Percentiles rank a stretch among this genome's conserved stretches.
phyloP scores from a whole-genome alignment of 2,329 filamentous ascomycete species.

The Aspergillus uvarum region DNA sequence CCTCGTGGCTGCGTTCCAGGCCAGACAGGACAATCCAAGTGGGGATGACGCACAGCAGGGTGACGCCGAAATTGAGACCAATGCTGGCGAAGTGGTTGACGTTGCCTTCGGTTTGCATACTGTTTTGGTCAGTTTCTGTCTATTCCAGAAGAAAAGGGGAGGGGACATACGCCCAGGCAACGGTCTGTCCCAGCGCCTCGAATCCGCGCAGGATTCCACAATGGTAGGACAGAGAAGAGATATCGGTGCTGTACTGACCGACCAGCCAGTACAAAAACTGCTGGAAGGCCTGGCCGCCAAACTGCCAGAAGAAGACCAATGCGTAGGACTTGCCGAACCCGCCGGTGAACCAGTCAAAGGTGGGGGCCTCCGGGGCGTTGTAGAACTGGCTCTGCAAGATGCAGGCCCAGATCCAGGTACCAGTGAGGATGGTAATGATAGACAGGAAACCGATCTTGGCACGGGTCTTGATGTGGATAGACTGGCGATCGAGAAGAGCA shows the following conservation, averaged over 20 bases:
- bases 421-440: slow-evolving; percentile 4
- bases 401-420: slow-evolving; percentile 14
- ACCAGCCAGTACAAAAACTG: slow-evolving; percentile 15
- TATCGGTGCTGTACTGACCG: slow-evolving; percentile 12
- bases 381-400: slow-evolving; percentile 14
- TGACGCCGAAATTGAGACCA: slow-evolving; percentile 11
- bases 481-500: slow-evolving; percentile 8
- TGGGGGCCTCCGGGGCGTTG: not conserved
- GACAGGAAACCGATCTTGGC: slow-evolving; percentile 8
- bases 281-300: slow-evolving; percentile 12
- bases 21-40: slow-evolving; percentile 13
- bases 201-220: slow-evolving; percentile 11
- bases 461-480: slow-evolving; percentile 14
- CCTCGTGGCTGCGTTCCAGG: slow-evolving; percentile 13
- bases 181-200: slow-evolving; percentile 14
- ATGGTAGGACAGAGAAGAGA: slow-evolving; percentile 13
- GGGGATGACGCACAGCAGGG: slow-evolving; percentile 7
- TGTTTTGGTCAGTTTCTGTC: not conserved
- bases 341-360: slow-evolving; percentile 15
- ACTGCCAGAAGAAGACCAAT: slow-evolving; percentile 14
- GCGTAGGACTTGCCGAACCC: slow-evolving; percentile 14
- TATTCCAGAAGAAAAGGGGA: not conserved
- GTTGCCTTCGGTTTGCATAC: slow-evolving; percentile 15
- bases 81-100: slow-evolving; percentile 16
- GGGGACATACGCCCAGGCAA: slow-evolving; percentile 10